These are phyloP conservation scores for Grosmannia penicillata DNA, from an alignment of 2,329 filamentous ascomycete species.

Conservation along the genomic window DNA sequence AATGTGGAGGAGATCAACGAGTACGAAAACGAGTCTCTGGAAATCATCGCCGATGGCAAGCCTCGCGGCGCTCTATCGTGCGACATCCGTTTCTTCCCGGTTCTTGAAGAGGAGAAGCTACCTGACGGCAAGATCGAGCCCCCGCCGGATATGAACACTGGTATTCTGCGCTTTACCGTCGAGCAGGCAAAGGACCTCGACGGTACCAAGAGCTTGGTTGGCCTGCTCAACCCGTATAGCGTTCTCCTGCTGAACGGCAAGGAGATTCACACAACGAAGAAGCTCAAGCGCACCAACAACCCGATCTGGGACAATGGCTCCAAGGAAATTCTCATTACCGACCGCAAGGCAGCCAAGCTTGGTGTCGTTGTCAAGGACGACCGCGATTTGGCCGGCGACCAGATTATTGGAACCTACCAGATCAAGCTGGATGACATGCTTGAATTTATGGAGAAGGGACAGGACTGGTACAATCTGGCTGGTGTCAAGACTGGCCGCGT, in stretches of 20 bases:
- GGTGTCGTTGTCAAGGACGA: conserved; percentile 94
- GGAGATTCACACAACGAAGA: conserved; percentile 77
- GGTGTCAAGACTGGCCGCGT: conserved; percentile 70
- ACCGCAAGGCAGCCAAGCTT: conserved; percentile 78
- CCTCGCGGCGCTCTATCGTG: conserved; percentile 63
- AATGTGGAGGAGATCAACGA: conserved; percentile 62
- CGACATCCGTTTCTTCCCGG: conserved; percentile 91
- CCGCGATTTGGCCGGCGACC: conserved; percentile 69
- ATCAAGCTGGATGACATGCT: conserved; percentile 92
- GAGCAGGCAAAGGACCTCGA: conserved; percentile 96
- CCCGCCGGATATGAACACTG: conserved; percentile 78
- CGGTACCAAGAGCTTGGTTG: conserved; percentile 79
- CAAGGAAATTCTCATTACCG: conserved; percentile 90
- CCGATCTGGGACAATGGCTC: conserved; percentile 88
- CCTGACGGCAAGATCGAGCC: conserved; percentile 67
- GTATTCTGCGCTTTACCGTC: conserved; percentile 84
- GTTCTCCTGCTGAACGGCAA: conserved; percentile 81
- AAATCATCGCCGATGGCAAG: conserved; percentile 74
- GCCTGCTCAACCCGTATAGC: conserved; percentile 82
- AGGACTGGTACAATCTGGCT: conserved; percentile 88
- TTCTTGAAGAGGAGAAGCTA: conserved; percentile 57
- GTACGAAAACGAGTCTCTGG: conserved; percentile 72
- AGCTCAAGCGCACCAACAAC: conserved; percentile 92
- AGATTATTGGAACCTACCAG: conserved; percentile 79
- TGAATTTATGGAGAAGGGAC: conserved; percentile 77